Percentiles rank a stretch among this genome's conserved stretches.
Evolutionary conservation across 768 basidiomycete species (phyloP).

Genomic region (Flagelloscypha sp.): DNA sequence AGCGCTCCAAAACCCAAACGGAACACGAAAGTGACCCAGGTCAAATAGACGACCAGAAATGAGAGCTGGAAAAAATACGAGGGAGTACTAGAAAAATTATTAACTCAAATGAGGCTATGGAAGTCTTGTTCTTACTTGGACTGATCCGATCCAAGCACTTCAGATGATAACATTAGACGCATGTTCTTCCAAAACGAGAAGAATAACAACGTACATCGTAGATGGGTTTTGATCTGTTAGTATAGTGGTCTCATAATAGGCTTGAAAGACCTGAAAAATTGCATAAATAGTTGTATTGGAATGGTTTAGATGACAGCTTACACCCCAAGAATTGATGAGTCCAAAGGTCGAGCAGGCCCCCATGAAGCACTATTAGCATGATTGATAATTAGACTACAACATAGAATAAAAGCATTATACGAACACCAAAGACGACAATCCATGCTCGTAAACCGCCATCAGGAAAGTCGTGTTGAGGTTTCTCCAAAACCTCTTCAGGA

Average conservation of each 20-base stretch:
- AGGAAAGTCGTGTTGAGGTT: no score
- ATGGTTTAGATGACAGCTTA: slow-evolving; percentile 9
- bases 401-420: no score
- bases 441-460: no score
- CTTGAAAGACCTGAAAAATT: slow-evolving; percentile 19
- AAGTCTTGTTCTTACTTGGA: slow-evolving; percentile 47
- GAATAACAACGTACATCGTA: slow-evolving; percentile 1
- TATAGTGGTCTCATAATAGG: not conserved
- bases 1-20: slow-evolving; percentile 28
- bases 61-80: slow-evolving; percentile 42
- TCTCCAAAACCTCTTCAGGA: no score
- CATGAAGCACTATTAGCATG: no score
- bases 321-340: slow-evolving; percentile 40
- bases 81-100: slow-evolving; percentile 29
- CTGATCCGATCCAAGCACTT: slow-evolving; percentile 77
- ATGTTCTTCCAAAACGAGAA: no score
- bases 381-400: no score
- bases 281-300: not conserved
- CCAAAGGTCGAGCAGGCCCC: no score
- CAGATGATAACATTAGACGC: no score
- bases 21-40: slow-evolving; percentile 38
- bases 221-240: slow-evolving; percentile 3
- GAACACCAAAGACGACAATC: no score
- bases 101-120: not conserved
- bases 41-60: slow-evolving; percentile 50